phyloP scores from a whole-genome alignment of 345 rosid genomes.

The Lenwebbia sp. region DNA sequence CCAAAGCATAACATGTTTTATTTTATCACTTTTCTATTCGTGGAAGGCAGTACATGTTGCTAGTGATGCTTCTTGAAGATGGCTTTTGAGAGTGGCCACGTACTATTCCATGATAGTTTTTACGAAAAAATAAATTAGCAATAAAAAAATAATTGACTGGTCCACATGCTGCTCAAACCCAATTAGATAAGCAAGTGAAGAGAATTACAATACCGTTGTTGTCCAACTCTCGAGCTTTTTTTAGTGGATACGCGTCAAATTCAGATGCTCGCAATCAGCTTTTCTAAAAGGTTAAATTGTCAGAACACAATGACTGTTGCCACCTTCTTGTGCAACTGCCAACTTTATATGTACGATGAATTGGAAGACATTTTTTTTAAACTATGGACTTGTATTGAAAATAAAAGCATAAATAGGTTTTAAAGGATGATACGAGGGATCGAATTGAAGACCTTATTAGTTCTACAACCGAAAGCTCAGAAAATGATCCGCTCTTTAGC shows the following conservation, averaged over 20 bases:
- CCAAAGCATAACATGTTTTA: not conserved
- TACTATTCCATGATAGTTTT: not conserved
- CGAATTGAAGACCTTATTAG: not conserved
- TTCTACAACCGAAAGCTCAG: not conserved
- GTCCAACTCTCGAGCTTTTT: not conserved
- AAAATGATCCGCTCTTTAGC: not conserved
- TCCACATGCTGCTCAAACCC: not conserved
- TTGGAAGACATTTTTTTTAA: not conserved
- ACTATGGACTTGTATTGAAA: not conserved
- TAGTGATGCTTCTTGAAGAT: not conserved
- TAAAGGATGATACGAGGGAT: not conserved
- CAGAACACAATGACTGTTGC: not conserved
- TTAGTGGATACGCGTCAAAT: not conserved
- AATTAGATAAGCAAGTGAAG: not conserved
- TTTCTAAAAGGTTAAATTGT: not conserved
- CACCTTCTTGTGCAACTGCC: not conserved
- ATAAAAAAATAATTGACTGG: not conserved
- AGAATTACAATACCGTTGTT: not conserved
- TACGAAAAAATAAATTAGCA: not conserved
- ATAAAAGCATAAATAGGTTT: not conserved
- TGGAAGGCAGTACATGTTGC: not conserved
- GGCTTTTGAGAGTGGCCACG: not conserved
- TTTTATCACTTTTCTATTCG: not conserved
- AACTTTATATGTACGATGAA: not conserved
- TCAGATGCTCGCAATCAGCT: not conserved